Conservation (phyloP, 768 basidiomycete species). For the Nidularia pulvinata region DNA sequence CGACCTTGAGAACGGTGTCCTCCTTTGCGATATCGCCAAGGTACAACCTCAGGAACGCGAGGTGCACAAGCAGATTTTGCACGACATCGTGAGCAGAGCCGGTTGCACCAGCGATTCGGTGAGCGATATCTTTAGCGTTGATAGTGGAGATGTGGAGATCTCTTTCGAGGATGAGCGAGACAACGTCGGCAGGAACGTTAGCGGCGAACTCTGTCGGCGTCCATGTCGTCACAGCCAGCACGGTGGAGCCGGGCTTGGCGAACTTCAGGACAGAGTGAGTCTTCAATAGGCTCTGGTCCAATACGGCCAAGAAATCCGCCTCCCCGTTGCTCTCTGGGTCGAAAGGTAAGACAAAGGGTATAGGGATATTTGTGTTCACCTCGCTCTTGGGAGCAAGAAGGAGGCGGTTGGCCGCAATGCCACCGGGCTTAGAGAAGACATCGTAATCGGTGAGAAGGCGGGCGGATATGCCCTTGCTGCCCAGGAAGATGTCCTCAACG, state of each 20-base stretch:
- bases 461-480: conserved; percentile 47
- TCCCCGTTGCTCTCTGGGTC: conserved; percentile 39
- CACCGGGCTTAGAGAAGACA: conserved; percentile 71
- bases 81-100: conserved; percentile 34
- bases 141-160: conserved; percentile 59
- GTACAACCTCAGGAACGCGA: conserved; percentile 87
- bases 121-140: conserved; percentile 55
- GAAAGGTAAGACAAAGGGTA: conserved; percentile 59
- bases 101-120: conserved; percentile 31
- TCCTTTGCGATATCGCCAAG: conserved; percentile 64
- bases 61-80: conserved; percentile 62
- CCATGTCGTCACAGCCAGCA: conserved; percentile 81
- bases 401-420: conserved; percentile 67
- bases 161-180: conserved; percentile 45
- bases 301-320: conserved; percentile 71
- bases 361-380: conserved; percentile 39
- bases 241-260: conserved; percentile 63
- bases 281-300: conserved; percentile 79
- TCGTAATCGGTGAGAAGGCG: conserved; percentile 74
- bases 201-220: conserved; percentile 67
- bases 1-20: conserved; percentile 49
- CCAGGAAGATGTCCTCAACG: conserved; percentile 59
- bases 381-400: conserved; percentile 53
- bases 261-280: conserved; percentile 71
- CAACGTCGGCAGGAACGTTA: conserved; percentile 57